Evolutionary conservation across 306 rosid genomes (phyloP), one percentile per base, ranked within the genome.

Genomic region (Acacia confusa): DNA sequence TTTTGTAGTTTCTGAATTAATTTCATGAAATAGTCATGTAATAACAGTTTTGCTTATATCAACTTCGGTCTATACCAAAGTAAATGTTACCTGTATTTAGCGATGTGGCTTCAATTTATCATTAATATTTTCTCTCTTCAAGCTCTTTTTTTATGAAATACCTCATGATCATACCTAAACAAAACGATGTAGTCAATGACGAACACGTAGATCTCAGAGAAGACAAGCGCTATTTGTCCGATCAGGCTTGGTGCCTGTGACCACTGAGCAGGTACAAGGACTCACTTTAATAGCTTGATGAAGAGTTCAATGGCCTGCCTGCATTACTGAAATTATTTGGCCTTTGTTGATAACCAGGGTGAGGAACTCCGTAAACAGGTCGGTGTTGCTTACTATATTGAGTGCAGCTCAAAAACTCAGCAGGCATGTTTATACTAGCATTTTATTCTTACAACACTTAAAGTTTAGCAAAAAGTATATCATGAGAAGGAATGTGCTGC

Each of bases 391-490:
- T 91, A 83, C 83, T 95, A 95, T 34, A 85, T 92, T 45, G 98
- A 95, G 82, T 92, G 98, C 89, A 95, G 97, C 87, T 95, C 98
- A 76, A 95, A 95, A 87, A 92, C 97, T 77, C 98, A 95, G 92
- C 97, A 95, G 95, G 98, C 85, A 79, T 41, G 83, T 20, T 63
- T 76, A 76, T 30, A 74, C 53, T 34, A 15, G 80, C 70, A 50
- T 76, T 70, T 78, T 48, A 60, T 81, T 80, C 71, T 81, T 57
- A 14, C 25, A 65, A 74, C 70, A 74, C 22, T 70, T 22, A 12
- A 13, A 34, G 38, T 75, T 34, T 16, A 61, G 48, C 45, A 65
- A 79, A 47, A 40, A 77, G 73, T 63, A 28, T 40, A 43, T 41
- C 48, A 48, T 25, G 43, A 64, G 52, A 41, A 41, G 19, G 20